phyloP scores from a whole-genome alignment of 2,329 filamentous ascomycete species.

The Cercospora brassicicola region DNA sequence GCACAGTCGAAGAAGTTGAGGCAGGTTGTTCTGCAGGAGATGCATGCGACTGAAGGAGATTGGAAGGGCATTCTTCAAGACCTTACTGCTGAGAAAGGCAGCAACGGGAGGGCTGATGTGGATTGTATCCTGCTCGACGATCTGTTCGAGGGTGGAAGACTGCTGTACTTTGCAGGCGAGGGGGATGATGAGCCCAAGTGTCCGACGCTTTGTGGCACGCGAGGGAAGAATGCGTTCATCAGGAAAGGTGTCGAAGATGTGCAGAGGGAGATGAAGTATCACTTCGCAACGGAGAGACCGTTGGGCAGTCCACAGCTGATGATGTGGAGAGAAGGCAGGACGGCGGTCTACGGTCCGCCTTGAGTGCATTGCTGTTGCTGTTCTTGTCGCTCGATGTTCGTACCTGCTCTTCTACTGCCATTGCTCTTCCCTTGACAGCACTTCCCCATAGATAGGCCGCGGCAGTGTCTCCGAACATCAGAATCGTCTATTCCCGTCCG shows the following conservation, averaged over 20 bases:
- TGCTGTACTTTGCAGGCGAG: slow-evolving; percentile 16
- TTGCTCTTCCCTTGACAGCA: not conserved
- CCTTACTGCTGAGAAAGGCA: not conserved
- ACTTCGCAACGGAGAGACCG: slow-evolving; percentile 10
- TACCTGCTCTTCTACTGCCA: not conserved
- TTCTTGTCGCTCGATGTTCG: not conserved
- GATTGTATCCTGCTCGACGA: slow-evolving; percentile 16
- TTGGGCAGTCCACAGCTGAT: slow-evolving; percentile 12
- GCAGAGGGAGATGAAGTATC: slow-evolving; percentile 1
- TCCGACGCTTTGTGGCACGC: not conserved
- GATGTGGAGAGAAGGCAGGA: slow-evolving; percentile 5
- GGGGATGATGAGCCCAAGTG: slow-evolving; percentile 11
- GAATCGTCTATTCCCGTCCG: too few species aligned
- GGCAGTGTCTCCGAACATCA: not conserved
- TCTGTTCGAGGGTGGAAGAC: slow-evolving; percentile 11
- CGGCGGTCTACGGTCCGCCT: slow-evolving; percentile 12
- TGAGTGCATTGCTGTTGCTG: not conserved
- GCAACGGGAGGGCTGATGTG: not conserved
- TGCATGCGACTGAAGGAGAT: slow-evolving; percentile 6
- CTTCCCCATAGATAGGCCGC: not conserved
- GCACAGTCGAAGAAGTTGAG: not conserved
- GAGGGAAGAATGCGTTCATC: slow-evolving; percentile 10
- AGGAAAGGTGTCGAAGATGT: slow-evolving; percentile 6
- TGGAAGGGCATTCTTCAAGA: slow-evolving; percentile 11
- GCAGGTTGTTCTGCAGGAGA: slow-evolving; percentile 9